Conservation (phyloP, 2,329 filamentous ascomycete species). For the Albophoma yamanashiensis region DNA sequence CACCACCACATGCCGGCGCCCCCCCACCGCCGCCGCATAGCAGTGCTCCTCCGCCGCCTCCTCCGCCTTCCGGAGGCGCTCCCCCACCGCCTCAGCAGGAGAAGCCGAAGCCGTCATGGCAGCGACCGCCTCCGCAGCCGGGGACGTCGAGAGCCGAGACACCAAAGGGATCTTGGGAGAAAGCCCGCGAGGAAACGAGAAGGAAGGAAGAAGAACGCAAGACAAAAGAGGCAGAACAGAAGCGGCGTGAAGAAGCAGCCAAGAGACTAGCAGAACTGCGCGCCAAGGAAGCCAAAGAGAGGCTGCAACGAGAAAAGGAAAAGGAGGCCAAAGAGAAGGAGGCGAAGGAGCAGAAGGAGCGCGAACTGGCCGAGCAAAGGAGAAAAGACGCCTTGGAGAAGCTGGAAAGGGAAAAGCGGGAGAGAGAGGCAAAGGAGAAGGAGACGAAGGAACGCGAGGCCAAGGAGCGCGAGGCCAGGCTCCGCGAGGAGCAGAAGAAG, state of each 20-base stretch:
- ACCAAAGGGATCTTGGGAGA: slow-evolving; percentile 51
- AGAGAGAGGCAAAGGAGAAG: slow-evolving; percentile 19
- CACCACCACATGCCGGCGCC: slow-evolving; percentile 20
- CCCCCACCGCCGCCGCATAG: slow-evolving; percentile 20
- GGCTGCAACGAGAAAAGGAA: slow-evolving; percentile 27
- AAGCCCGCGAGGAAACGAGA: slow-evolving; percentile 55
- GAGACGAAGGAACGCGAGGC: slow-evolving; percentile 14
- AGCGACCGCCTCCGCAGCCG: slow-evolving; percentile 12
- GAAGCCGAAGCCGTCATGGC: slow-evolving; percentile 7
- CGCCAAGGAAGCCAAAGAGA: slow-evolving; percentile 43
- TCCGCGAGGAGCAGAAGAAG: slow-evolving; percentile 17
- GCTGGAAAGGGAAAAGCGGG: slow-evolving; percentile 10
- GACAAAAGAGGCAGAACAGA: slow-evolving; percentile 48
- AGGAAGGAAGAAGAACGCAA: slow-evolving; percentile 54
- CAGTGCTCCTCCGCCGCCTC: slow-evolving; percentile 2
- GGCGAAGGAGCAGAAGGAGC: slow-evolving; percentile 24
- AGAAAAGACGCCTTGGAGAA: slow-evolving; percentile 16
- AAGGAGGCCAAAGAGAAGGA: slow-evolving; percentile 26
- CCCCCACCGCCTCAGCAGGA: slow-evolving; percentile 7
- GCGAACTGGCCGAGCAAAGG: slow-evolving; percentile 13
- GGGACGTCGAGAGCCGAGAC: slow-evolving; percentile 7
- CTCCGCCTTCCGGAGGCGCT: slow-evolving; percentile 2
- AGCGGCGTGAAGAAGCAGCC: slow-evolving; percentile 45
- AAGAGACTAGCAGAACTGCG: slow-evolving; percentile 42
- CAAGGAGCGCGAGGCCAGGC: too few relatives aligned